Evolutionary conservation across 306 rosid genomes (phyloP), one percentile per base, ranked within the genome.

Genomic region (Hippophae gyantsensis): DNA sequence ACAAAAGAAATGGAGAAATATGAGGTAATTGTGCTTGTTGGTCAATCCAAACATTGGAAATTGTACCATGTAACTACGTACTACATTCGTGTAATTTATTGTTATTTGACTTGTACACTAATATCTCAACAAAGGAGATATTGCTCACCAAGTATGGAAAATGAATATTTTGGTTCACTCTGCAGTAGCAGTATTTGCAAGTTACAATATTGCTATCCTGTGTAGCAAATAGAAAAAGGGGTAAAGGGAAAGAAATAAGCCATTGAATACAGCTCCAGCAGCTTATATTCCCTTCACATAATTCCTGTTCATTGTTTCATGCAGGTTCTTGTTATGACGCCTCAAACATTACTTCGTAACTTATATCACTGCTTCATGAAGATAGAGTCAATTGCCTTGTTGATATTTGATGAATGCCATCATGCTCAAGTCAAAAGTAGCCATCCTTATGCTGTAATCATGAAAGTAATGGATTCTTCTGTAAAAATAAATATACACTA

Each of bases 321-420:
- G 58, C 87, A 92, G 98, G 92, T 92, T 81, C 78, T 87, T 70
- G 96, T 85, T 57, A 92, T 92, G 98, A 92, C 86, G 42, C 98
- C 98, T 26, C 80, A 83, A 75, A 81, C 75, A 73, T 71, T 92
- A 46, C 66, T 79, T 47, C 87, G 67, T 55, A 74, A 66, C 76
- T 81, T 92, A 68, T 69, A 46, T 66, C 98, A 92, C 74, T 82
- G 96, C 74, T 72, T 72, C 57, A 81, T 92, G 72, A 85, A 60
- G 78, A 92, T 85, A 95, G 96, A 92, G 68, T 78, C 58, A 56
- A 86, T 92, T 76, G 73, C 82, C 13, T 84, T 92, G 65, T 69
- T 92, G 76, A 87, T 92, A 72, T 92, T 92, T 80, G 96, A 92
- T 32, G 98, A 92, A 72, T 92, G 98, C 25, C 98, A 92, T 80